phyloP scores from a whole-genome alignment of 2,329 filamentous ascomycete species.

The Claviceps paspali region DNA sequence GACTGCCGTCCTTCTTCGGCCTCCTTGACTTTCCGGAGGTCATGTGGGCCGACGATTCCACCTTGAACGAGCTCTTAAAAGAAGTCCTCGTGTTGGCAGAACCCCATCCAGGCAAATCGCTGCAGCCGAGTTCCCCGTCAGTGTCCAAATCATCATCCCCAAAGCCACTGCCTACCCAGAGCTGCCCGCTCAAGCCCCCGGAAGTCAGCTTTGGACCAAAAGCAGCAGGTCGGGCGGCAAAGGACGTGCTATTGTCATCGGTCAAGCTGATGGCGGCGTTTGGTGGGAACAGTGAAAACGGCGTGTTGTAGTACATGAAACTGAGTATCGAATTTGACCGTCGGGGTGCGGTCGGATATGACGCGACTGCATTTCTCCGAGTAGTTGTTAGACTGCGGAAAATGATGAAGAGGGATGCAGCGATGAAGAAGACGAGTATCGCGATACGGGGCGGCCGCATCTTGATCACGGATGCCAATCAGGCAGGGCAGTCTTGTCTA shows the following conservation, averaged over 20 bases:
- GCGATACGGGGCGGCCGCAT: constrained; percentile 41
- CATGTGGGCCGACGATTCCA: constrained; percentile 10
- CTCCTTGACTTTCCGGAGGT: constrained; percentile 7
- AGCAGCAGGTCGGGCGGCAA: constrained; percentile 80
- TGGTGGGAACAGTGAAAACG: constrained; percentile 82
- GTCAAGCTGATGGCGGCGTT: constrained; percentile 93
- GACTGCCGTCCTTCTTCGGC: constrained; percentile 9
- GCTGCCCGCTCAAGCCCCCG: constrained; percentile 67
- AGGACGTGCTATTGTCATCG: constrained; percentile 96
- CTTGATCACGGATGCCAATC: constrained; percentile 11
- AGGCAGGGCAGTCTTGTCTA: not conserved
- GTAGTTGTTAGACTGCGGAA: constrained; percentile 32
- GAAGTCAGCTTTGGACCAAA: constrained; percentile 70
- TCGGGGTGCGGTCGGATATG: constrained; percentile 11
- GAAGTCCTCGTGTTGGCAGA: constrained; percentile 37
- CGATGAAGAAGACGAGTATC: constrained; percentile 38
- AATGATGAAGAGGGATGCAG: constrained; percentile 38
- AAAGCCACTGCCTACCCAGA: constrained; percentile 91
- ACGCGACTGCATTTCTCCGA: constrained; percentile 11
- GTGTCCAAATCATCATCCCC: constrained; percentile 57
- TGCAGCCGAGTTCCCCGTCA: constrained; percentile 84
- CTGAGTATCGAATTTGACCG: constrained; percentile 16
- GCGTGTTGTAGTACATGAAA: constrained; percentile 56
- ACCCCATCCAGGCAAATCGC: constrained; percentile 82
- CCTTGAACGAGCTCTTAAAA: constrained; percentile 24